Percentiles rank a stretch among this genome's conserved stretches.
These are phyloP conservation scores for Pseudogymnoascus sp. DNA, from an alignment of 2,329 filamentous ascomycete species.

Conservation along the genomic window DNA sequence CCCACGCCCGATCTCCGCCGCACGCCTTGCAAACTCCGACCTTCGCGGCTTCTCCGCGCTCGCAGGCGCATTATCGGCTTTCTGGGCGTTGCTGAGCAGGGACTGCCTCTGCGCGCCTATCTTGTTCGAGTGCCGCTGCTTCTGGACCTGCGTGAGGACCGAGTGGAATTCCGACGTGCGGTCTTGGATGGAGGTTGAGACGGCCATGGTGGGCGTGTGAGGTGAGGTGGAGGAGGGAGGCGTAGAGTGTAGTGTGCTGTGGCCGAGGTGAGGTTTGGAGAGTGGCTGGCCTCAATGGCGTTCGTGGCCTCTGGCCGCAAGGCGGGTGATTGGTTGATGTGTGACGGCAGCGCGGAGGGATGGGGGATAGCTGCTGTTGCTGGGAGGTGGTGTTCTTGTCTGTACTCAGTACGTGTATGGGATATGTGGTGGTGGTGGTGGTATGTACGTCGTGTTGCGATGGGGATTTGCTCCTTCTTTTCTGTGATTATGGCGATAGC, in stretches of 20 bases:
- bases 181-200: constrained; percentile 76
- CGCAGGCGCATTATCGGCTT: constrained; percentile 49
- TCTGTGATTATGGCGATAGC: neutral
- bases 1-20: constrained; percentile 83
- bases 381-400: neutral
- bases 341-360: neutral
- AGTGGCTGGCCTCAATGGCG: neutral
- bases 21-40: constrained; percentile 88
- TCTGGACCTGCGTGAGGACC: constrained; percentile 80
- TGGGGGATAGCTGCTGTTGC: neutral
- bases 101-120: constrained; percentile 72
- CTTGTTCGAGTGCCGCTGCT: constrained; percentile 68
- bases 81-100: constrained; percentile 67
- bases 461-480: neutral
- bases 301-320: neutral
- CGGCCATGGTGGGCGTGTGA: constrained; percentile 44
- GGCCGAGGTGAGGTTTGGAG: neutral
- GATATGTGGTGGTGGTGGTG: neutral
- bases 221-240: neutral
- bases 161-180: constrained; percentile 92
- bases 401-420: neutral
- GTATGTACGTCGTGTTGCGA: neutral
- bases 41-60: constrained; percentile 41
- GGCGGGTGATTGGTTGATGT: neutral
- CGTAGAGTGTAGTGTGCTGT: neutral